Evolutionary conservation across 2,329 filamentous ascomycete species (phyloP), one percentile per base, ranked within the genome.

Genomic region (Arachnomyces sp.): DNA sequence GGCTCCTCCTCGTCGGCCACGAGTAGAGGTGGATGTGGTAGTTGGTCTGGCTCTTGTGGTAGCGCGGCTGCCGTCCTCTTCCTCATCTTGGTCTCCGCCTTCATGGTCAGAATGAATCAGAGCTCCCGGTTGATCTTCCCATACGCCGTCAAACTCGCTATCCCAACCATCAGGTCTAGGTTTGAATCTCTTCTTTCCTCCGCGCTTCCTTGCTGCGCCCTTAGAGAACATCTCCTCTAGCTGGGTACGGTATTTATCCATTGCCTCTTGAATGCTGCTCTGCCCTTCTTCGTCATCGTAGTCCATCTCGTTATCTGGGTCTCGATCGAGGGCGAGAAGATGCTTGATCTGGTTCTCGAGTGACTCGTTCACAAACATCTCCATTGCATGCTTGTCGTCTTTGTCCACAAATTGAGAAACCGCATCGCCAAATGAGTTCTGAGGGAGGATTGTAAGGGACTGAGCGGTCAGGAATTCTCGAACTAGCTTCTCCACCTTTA

Each of bases 361-460:
- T 11, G 82, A 83, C 25, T 87, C 81, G 15, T 75, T 77, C 7
- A 90, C 81, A 52, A 90, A 90, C 32, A 80, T 69, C 55, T 89
- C 80, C 80, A 96, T 87, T 2, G 87, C 87, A 52, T 92, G 82
- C 57, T 89, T 94, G 66, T 98, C 92, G 50, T 95, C 87, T 51
- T 96, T 96, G 59, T 89, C 82, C 17, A 98, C 87, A 53, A 92
- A 98, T 45, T 94, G 85, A 34, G 81, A 82, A 4, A 98, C 87
- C 0, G 92, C 92, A 55, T 96, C 89, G 12, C 88, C 85, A 55
- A 98, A 95, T 0, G 84, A 84, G 21, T 89, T 92, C 53, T 95
- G 86, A 0, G 92, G 92, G 0, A 98, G 73, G 36, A 98, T 92
- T 43, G 89, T 94, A 25, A 98, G 76, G 0, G 86, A 89, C 54